Base-by-base conservation (phyloP, 2,329 filamentous ascomycete species). In the Aureobasidium sp. region DNA sequence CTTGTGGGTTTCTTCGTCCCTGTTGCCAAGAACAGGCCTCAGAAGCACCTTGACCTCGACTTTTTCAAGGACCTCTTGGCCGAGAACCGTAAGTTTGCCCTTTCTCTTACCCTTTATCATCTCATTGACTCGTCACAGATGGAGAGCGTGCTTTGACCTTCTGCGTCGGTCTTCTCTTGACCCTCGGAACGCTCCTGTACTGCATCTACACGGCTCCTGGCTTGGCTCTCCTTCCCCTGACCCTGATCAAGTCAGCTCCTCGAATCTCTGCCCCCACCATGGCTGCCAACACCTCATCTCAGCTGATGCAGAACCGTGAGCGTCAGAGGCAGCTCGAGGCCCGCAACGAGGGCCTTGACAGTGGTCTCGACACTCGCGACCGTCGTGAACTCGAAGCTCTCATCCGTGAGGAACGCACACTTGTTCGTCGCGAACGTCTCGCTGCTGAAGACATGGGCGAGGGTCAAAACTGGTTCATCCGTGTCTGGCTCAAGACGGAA, bases 1-100 rank as follows among this genome's bases (percentile, higher is more conserved):
- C 75, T 96, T 21, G 82, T 97, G 29, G 94, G 94, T 45, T 96
- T 97, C 78, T 96, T 99, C 72, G 86, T 95, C 0, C 94, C 94
- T 0, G 85, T 90, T 5, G 86, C 89, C 5, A 88, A 84, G 62
- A 80, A 85, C 64, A 80, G 81, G 62, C 69, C 72, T 55, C 84
- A 85, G 53, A 81, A 81, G 40, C 84, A 90, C 69, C 81, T 87
- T 68, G 90, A 96, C 67, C 79, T 96, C 61, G 93, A 96, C 74
- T 97, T 91, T 74, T 96, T 96, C 83, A 93, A 89, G 76, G 84
- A 84, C 59, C 78, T 97, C 11, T 77, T 97, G 49, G 79, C 87
- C 0, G 87, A 91, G 71, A 96, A 95, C 71, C 89, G 84, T 84
- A 73, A 72, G 82, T 75, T 25, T 42, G 35, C 35, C 40, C 17